Evolutionary conservation across 2,329 filamentous ascomycete genomes (phyloP), one percentile per base, ranked within the genome.

Genomic region (Diplocarpon mali): DNA sequence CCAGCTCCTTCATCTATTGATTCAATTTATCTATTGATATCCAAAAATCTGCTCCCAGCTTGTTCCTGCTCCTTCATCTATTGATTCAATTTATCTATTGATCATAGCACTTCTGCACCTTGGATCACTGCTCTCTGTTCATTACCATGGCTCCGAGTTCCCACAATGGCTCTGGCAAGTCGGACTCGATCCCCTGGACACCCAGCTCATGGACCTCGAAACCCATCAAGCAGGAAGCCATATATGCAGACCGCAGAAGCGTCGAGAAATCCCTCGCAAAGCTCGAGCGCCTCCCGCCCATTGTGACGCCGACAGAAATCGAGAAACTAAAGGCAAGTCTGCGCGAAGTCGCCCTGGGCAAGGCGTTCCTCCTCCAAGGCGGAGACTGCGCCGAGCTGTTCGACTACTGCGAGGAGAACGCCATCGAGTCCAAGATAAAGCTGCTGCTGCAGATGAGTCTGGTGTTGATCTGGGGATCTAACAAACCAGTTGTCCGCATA

Each of bases 311-410:
- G 3, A 72, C 73, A 39, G 86, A 92, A 66, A 94, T 98, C 59
- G 72, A 77, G 55, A 82, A 78, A 51, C 74, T 98, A 42, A 88
- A 88, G 61, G 71, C 77, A 42, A 82, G 78, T 57, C 73, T 98
- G 16, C 78, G 78, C 47, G 86, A 95, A 67, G 92, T 94, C 5
- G 92, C 92, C 5, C 70, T 84, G 30, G 92, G 92, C 29, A 88
- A 90, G 53, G 86, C 90, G 11, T 96, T 98, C 63, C 72, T 98
- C 9, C 77, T 98, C 3, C 92, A 98, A 68, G 92, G 92, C 48
- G 92, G 90, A 51, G 92, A 98, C 67, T 98, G 92, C 61, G 92
- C 92, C 13, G 92, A 98, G 69, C 75, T 96, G 9, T 98, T 98
- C 60, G 87, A 92, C 65, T 98, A 98, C 70, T 98, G 92, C 66